Evolutionary conservation across 2,329 filamentous ascomycete genomes (phyloP), one percentile per base, ranked within the genome.

Genomic region (Trematosphaeria pertusa): DNA sequence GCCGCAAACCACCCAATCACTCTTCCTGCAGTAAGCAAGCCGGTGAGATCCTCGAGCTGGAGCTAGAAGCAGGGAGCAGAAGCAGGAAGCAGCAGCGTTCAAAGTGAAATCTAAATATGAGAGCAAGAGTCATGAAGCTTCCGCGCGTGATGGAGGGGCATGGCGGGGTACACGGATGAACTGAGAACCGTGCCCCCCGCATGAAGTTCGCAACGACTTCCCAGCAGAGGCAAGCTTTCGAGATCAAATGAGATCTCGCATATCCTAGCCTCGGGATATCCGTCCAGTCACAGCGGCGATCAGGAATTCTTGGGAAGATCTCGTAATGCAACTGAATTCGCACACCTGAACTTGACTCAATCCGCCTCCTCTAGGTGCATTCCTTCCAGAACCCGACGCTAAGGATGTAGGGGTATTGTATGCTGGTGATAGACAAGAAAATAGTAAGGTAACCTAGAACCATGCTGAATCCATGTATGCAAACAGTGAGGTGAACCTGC

Each of bases 101-200:
- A n/a, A n/a, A n/a, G n/a, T n/a, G n/a, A n/a, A n/a, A n/a, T n/a
- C n/a, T n/a, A n/a, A n/a, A n/a, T n/a, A n/a, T n/a, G n/a, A n/a
- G n/a, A n/a, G n/a, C n/a, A n/a, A n/a, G n/a, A n/a, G n/a, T n/a
- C n/a, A n/a, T n/a, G n/a, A n/a, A n/a, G n/a, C n/a, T n/a, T n/a
- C n/a, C n/a, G n/a, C n/a, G n/a, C n/a, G n/a, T n/a, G n/a, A 19
- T 21, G 15, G 62, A 63, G 61, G 64, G 64, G 62, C 58, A 65
- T 57, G 28, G 64, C 54, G 62, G 64, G 64, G 62, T 47, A 56
- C 14, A n/a, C 19, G 19, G 21, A 8, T 3, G 10, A 5, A 4
- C 4, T 10, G 18, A 12, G 35, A 12, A n/a, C 15, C 10, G 35
- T 17, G n/a, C 32, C n/a, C n/a, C n/a, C n/a, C n/a, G n/a, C n/a